Evolutionary conservation across 768 basidiomycete genomes (phyloP).

Genomic region (Tricholoma flavovirens): DNA sequence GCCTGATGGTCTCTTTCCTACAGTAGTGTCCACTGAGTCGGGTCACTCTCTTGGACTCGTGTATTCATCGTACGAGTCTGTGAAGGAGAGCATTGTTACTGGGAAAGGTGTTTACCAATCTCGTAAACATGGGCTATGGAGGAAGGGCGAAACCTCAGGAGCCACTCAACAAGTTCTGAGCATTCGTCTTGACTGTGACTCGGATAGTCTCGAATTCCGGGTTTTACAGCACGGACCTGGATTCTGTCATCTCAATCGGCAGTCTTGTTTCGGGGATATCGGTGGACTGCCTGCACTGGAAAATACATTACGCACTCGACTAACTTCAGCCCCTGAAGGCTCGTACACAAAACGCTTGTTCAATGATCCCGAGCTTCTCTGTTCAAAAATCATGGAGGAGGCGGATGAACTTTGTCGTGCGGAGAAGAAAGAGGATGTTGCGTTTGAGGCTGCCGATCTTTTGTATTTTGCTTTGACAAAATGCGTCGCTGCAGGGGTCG

Average conservation of each 20-base stretch:
- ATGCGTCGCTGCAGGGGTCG: slow-evolving; percentile 79
- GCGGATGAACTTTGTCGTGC: slow-evolving; percentile 94
- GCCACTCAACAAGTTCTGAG: slow-evolving; percentile 83
- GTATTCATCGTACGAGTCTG: slow-evolving; percentile 85
- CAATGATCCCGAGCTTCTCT: slow-evolving; percentile 71
- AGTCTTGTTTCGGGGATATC: slow-evolving; percentile 84
- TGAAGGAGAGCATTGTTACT: slow-evolving; percentile 80
- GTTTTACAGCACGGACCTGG: slow-evolving; percentile 88
- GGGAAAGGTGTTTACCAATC: slow-evolving; percentile 96
- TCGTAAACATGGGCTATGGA: slow-evolving; percentile 92
- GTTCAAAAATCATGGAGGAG: slow-evolving; percentile 96
- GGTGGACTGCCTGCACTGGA: slow-evolving; percentile 82
- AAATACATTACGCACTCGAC: slow-evolving; percentile 64
- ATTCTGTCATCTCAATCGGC: slow-evolving; percentile 87
- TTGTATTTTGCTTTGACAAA: slow-evolving; percentile 87
- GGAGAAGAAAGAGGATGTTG: slow-evolving; percentile 70
- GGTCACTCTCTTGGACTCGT: slow-evolving; percentile 86
- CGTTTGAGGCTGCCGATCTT: slow-evolving; percentile 94
- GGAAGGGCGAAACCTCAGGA: slow-evolving; percentile 95
- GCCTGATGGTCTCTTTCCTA: slow-evolving; percentile 88
- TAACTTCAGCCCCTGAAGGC: slow-evolving; percentile 75
- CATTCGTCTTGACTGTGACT: slow-evolving; percentile 88
- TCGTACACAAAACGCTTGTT: slow-evolving; percentile 91
- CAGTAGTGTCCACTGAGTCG: slow-evolving; percentile 77
- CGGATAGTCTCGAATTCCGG: slow-evolving; percentile 85